phyloP scores from a whole-genome alignment of 164 flowering plant species.

The Protea cynaroides region DNA sequence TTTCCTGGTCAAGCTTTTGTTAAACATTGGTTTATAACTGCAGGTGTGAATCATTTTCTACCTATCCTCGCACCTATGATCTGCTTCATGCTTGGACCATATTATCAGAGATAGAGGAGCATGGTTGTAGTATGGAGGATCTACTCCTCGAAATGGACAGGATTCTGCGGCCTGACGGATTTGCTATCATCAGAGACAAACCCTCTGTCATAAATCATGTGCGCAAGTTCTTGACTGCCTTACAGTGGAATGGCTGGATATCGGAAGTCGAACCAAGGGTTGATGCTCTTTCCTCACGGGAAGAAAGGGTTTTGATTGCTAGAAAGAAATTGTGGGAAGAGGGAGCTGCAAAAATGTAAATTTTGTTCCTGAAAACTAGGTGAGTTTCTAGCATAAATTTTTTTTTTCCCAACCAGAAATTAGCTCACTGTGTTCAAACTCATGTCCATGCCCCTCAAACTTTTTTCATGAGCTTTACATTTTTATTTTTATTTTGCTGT shows the following conservation, averaged over 20 bases:
- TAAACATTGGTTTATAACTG: background rate
- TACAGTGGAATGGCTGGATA: slow-evolving; percentile 74
- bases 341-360: slow-evolving; percentile 13
- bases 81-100: slow-evolving; percentile 83
- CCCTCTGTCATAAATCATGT: slow-evolving; percentile 43
- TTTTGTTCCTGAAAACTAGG: background rate
- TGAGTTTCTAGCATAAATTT: background rate
- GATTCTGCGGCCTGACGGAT: slow-evolving; percentile 72
- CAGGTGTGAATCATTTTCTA: slow-evolving; percentile 90
- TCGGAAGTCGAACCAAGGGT: slow-evolving; percentile 61
- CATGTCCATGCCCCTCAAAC: too few species aligned
- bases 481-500: too few species aligned
- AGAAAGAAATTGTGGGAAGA: slow-evolving; percentile 62
- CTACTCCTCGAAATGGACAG: slow-evolving; percentile 89
- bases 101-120: slow-evolving; percentile 54
- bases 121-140: slow-evolving; percentile 72
- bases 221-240: slow-evolving; percentile 46
- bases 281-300: slow-evolving; percentile 52
- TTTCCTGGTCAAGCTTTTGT: too few species aligned
- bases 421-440: too few species aligned
- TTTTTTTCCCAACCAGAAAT: background rate
- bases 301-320: slow-evolving; percentile 69
- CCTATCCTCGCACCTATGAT: slow-evolving; percentile 92
- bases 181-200: slow-evolving; percentile 79
- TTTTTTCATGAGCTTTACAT: too few species aligned